Percentiles rank a stretch among this genome's conserved stretches.
Evolutionary conservation across 805 yeast species (phyloP).

Genomic region (Dipodascopsis tothii): DNA sequence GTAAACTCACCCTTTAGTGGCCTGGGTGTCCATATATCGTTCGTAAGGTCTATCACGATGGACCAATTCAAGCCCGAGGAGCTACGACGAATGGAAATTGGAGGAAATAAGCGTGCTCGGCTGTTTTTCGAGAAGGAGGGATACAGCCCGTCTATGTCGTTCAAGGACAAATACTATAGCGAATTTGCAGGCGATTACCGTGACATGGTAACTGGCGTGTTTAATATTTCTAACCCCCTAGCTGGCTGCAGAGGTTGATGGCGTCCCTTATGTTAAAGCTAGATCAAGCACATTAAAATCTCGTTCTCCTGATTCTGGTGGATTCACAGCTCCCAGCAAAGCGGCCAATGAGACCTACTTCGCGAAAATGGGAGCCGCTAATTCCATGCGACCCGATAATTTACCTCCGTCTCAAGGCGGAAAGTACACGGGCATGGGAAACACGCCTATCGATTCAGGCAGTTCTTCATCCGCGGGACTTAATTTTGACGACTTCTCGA

Average conservation of each 20-base stretch:
- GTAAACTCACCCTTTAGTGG: slow-evolving; percentile 45
- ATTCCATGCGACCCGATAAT: slow-evolving; percentile 64
- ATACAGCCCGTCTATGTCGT: slow-evolving; percentile 53
- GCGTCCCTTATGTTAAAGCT: slow-evolving; percentile 28
- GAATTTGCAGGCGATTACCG: slow-evolving; percentile 93
- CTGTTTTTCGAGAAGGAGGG: slow-evolving; percentile 67
- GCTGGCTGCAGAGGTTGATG: slow-evolving; percentile 68
- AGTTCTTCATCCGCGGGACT: slow-evolving; percentile 12
- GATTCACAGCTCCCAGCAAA: slow-evolving; percentile 30
- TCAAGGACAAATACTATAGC: slow-evolving; percentile 74
- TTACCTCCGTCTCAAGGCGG: slow-evolving; percentile 94
- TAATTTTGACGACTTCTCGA: slow-evolving; percentile 32
- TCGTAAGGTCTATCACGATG: slow-evolving; percentile 95
- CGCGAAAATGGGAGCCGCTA: slow-evolving; percentile 66
- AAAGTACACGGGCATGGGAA: slow-evolving; percentile 85
- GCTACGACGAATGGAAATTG: slow-evolving; percentile 75
- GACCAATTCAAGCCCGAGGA: slow-evolving; percentile 96
- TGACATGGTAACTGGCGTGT: slow-evolving; percentile 37
- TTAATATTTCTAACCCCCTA: background rate
- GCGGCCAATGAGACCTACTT: slow-evolving; percentile 74
- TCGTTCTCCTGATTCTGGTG: slow-evolving; percentile 4
- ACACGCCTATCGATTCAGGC: slow-evolving; percentile 38
- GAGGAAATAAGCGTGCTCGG: slow-evolving; percentile 77
- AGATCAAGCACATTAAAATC: background rate
- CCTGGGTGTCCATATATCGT: slow-evolving; percentile 91